Base-by-base conservation (phyloP, 768 basidiomycete species). In the Mycena maculata region DNA sequence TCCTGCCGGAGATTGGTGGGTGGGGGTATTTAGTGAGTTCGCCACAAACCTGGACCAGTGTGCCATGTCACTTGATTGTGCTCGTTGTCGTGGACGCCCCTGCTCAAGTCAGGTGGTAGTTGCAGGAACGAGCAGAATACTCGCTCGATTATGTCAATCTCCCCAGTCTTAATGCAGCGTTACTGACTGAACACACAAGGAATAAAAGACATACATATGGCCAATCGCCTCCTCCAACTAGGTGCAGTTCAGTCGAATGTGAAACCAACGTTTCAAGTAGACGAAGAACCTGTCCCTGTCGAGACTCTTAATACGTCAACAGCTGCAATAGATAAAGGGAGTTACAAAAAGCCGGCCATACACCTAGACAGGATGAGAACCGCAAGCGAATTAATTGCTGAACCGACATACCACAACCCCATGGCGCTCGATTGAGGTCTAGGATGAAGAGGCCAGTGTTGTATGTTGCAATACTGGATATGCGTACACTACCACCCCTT, bases 1-100 rank as follows among this genome's bases (percentile, higher is more conserved):
- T 60, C 88, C 92, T 87, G 41, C 47, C 60, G 20, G 15, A 65
- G 36, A 23, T 67, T 60, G 44, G 42, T 15, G 45, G 31, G 16
- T 38, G 31, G n/a, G 12, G 33, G 23, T 18, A 31, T 28, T 7
- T 3, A 25, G 57, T 42, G 30, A 18, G 25, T 67, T 61, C 52
- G n/a, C 18, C 31, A 73, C 77, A 33, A 70, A 88, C 90, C 90
- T 63, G 88, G 84, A 56, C 81, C 84, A 27, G 91, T 92, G 75
- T 93, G 92, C 87, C 88, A 93, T 31, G 92, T 90, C 20, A 94
- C 90, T 78, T 94, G 93, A 70, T 94, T 94, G 72, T 94, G 92
- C 73, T 90, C 82, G 66, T 93, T 92, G 74, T 92, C 92, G 69
- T 94, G 93, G 7, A 94, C 93, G 16, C 93, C 93, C 77, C 93